phyloP scores from a whole-genome alignment of 2,329 filamentous ascomycete species.

The Gaeumannomyces sp. region DNA sequence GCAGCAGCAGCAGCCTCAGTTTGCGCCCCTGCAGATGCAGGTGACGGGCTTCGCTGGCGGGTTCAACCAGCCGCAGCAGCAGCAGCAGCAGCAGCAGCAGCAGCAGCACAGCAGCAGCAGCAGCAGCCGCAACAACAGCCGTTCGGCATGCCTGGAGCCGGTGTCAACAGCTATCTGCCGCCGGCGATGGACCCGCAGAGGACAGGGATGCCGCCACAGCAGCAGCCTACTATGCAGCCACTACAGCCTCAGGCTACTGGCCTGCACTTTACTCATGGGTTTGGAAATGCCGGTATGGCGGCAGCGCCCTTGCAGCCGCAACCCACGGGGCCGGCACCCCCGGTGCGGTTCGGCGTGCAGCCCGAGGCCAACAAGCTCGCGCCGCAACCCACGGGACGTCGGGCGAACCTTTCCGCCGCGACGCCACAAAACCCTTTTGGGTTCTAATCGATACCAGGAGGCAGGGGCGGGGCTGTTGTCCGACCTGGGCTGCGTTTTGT shows the following conservation, averaged over 20 bases:
- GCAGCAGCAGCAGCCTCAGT: slow-evolving; percentile 31
- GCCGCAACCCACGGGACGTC: slow-evolving; percentile 80
- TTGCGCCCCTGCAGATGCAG: slow-evolving; percentile 49
- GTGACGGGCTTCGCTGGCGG: slow-evolving; percentile 52
- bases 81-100: too few relatives aligned
- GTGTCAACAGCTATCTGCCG: slow-evolving; percentile 53
- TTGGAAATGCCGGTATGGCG: slow-evolving; percentile 29
- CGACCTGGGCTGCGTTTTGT: too few relatives aligned
- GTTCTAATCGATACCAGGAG: slow-evolving; percentile 16
- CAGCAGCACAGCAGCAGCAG: too few relatives aligned
- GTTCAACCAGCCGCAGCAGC: slow-evolving; percentile 30
- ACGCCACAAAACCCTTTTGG: slow-evolving; percentile 37
- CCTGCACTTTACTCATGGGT: slow-evolving; percentile 36
- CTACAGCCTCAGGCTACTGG: slow-evolving; percentile 42
- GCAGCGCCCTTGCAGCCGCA: slow-evolving; percentile 62
- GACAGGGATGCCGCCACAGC: slow-evolving; percentile 41
- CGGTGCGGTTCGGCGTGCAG: slow-evolving; percentile 80
- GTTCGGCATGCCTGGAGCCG: slow-evolving; percentile 33
- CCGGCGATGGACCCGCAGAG: slow-evolving; percentile 54
- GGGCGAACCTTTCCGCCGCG: slow-evolving; percentile 87
- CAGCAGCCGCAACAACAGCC: too few relatives aligned
- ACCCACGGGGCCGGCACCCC: slow-evolving; percentile 78
- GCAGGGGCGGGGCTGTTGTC: too few relatives aligned
- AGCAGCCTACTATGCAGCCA: slow-evolving; percentile 33
- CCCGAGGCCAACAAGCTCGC: slow-evolving; percentile 67